Evolutionary conservation across 495 filamentous ascomycete genomes (phyloP), one percentile per base, ranked within the genome.

Genomic region (Daldinia bambusicola): DNA sequence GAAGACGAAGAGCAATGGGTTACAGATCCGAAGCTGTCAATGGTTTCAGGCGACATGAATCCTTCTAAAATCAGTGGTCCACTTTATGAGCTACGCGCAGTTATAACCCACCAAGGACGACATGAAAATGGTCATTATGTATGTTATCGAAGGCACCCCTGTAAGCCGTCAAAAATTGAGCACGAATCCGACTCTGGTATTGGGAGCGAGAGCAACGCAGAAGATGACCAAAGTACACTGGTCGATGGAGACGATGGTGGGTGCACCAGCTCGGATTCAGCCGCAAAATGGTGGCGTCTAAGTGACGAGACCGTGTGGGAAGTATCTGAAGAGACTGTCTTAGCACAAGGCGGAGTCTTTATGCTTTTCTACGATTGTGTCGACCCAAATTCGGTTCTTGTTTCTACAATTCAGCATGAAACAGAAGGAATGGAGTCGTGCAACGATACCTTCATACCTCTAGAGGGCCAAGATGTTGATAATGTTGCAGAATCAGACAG

Each of bases 41-140:
- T 96, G 91, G 85, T 94, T 37, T 83, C 86, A 4, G 84, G 80
- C 5, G 75, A 75, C 36, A 69, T 67, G 8, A 75, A 76, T 12
- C 79, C 81, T 3, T 81, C 80, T 1, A 81, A 60, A 61, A 77
- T 78, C 48, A 84, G 45, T 58, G 86, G 83, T n/a, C 87, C 84
- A n/a, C 79, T 87, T 0, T 99, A 97, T 75, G 87, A 92, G 72
- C 82, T 99, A 31, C 89, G 92, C 20, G 93, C 94, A 6, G 92
- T 96, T 2, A 85, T 98, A 22, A 93, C 93, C 3, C 95, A 99
- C 78, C 90, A 91, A 66, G 96, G 95, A 4, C 84, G 89, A 18
- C 96, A 98, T 75, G 93, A 97, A 65, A 97, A 95, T 69, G 96
- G 96, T 0, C 96, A 99, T 80, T 98, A 99, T 73, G 88, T 97